Evolutionary conservation across 768 basidiomycete genomes (phyloP), one percentile per base, ranked within the genome.

Genomic region (Tephrocybe sp.): DNA sequence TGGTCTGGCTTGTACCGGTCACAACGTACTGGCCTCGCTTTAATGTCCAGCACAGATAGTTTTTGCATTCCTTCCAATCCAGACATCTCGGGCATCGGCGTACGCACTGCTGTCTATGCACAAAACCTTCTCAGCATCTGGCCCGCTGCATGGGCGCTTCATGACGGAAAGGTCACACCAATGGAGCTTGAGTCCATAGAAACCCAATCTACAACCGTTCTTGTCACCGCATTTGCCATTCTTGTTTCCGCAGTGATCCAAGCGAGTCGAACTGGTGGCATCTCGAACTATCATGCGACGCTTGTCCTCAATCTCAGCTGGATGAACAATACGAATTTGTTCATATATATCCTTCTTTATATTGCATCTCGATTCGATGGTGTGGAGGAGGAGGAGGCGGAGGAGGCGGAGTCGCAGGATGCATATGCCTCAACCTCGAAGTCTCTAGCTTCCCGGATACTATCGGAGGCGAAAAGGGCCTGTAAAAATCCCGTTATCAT

Each of bases 281-380:
- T 67, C 8, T 45, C 60, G 5, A 56, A 45, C 22, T 63, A 56
- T 48, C 61, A 65, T 45, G 58, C 49, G 5, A 49, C 36, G 33
- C 55, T 67, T 43, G 48, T 68, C 16, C 63, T 67, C 40, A 56
- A 54, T 38, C 56, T 62, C 39, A 61, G 60, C 51, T 67, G 65
- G 63, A 62, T 61, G 53, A 63, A 59, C 44, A 62, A 62, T 39
- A 62, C 59, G 5, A 64, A 58, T 34, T 12, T 44, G 14, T 56
- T 49, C 44, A 53, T 52, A 19, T 50, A 53, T n/a, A 41, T 56
- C n/a, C 39, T 56, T 34, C 56, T 61, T 45, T 55, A 63, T 20
- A 32, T 26, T 26, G 26, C 26, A 4, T 26, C 26, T 26, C 26
- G 26, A 26, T 26, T 26, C 7, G 7, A 26, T 26, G 26, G 26